Conservation (phyloP, 208 protist genomes). For the Trypanosoma brucei region DNA sequence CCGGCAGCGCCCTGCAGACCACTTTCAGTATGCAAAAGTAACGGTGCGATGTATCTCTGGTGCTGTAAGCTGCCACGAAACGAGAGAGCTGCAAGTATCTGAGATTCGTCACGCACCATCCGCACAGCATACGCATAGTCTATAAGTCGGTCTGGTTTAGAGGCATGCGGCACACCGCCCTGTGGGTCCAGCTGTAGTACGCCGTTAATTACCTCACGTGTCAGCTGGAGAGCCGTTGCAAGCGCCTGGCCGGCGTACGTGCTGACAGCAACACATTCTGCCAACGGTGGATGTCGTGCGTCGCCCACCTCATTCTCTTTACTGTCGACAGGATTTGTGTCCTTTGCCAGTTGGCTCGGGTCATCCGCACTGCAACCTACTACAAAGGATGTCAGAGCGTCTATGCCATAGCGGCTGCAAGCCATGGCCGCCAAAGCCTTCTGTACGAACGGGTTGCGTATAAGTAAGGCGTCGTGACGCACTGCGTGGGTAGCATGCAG, state of each 20-base stretch:
- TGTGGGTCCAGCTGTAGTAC: background rate
- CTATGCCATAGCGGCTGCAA: constrained; percentile 58
- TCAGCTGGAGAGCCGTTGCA: constrained; percentile 39
- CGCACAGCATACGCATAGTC: constrained; percentile 59
- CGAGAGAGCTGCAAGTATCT: constrained; percentile 33
- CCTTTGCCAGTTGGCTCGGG: background rate
- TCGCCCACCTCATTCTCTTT: background rate
- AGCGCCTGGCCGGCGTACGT: constrained; percentile 63
- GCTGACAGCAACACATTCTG: constrained; percentile 52
- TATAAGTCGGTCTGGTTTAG: constrained; percentile 38
- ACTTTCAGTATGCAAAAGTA: constrained; percentile 14
- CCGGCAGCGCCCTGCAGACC: background rate
- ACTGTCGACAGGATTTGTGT: background rate
- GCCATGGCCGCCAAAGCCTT: constrained; percentile 58
- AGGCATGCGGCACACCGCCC: constrained; percentile 38
- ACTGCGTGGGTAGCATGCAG: constrained; percentile 57
- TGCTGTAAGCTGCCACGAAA: constrained; percentile 35
- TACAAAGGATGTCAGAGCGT: constrained; percentile 56
- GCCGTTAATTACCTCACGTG: constrained; percentile 25
- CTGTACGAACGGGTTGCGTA: constrained; percentile 66
- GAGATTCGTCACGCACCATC: constrained; percentile 43
- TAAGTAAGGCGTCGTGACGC: constrained; percentile 63
- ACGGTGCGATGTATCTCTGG: constrained; percentile 39
- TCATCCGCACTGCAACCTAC: background rate
- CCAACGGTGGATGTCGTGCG: constrained; percentile 17